These are phyloP conservation scores for Picocystis sp. DNA, from an alignment of 163 green algal genomes.

Conservation along the genomic window DNA sequence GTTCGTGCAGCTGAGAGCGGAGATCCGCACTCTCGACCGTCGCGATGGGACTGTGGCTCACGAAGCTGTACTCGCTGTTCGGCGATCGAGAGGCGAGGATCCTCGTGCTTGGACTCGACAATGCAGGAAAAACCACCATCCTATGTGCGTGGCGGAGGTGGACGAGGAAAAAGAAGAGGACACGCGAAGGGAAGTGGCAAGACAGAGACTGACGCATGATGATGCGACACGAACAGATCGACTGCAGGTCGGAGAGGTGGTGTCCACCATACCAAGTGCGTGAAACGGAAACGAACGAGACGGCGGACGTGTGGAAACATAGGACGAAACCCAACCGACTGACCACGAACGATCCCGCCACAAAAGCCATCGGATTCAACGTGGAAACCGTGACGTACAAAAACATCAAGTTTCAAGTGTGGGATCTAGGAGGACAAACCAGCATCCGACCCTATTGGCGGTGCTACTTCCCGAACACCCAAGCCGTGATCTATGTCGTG, in stretches of 20 bases:
- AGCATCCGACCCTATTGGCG: slow-evolving; percentile 97
- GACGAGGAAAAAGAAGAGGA: neutral
- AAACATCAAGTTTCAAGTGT: slow-evolving; percentile 99
- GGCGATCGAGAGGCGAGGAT: slow-evolving; percentile 91
- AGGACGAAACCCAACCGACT: neutral
- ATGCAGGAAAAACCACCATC: slow-evolving; percentile 93
- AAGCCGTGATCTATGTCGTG: slow-evolving; percentile 92
- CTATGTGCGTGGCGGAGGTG: slow-evolving; percentile 48
- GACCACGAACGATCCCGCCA: slow-evolving; percentile 14
- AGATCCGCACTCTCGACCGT: too few relatives aligned
- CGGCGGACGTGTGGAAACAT: neutral
- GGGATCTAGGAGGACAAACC: slow-evolving; percentile 82
- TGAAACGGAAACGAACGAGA: neutral
- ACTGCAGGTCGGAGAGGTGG: slow-evolving; percentile 91
- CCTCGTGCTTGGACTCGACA: slow-evolving; percentile 94
- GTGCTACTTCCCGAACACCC: slow-evolving; percentile 96
- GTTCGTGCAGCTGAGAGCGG: too few relatives aligned
- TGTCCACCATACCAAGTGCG: slow-evolving; percentile 94
- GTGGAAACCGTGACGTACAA: slow-evolving; percentile 99
- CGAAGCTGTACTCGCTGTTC: slow-evolving; percentile 65
- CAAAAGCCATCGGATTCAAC: slow-evolving; percentile 90
- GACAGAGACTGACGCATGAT: too few relatives aligned
- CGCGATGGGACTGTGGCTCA: slow-evolving; percentile 77
- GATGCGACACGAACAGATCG: slow-evolving; percentile 38
- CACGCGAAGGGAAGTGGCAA: too few relatives aligned